Percentiles rank a stretch among this genome's conserved stretches.
Evolutionary conservation across 2,329 filamentous ascomycete species (phyloP).

Genomic region (Fonsecaea pedrosoi): DNA sequence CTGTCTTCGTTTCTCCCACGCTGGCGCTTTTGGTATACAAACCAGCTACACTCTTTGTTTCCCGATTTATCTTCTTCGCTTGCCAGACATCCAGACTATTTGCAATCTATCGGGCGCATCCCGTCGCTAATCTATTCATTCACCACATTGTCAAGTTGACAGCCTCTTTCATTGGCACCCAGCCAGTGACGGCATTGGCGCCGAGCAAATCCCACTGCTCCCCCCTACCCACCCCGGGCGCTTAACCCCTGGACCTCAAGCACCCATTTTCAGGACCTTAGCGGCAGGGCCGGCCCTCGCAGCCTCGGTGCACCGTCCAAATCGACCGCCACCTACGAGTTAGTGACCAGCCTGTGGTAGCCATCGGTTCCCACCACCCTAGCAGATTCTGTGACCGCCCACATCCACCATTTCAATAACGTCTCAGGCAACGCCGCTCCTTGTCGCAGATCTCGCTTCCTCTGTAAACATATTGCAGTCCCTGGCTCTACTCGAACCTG

Average conservation of each 20-base stretch:
- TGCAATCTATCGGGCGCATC: constrained; percentile 25
- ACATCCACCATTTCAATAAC: constrained; percentile 31
- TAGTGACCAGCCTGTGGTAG: constrained; percentile 1
- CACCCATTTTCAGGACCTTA: constrained; percentile 17
- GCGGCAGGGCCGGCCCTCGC: constrained; percentile 37
- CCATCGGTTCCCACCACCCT: constrained; percentile 14
- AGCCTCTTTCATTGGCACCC: constrained; percentile 29
- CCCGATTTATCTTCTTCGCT: constrained; percentile 14
- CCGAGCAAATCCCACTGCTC: constrained; percentile 27
- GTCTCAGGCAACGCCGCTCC: constrained; percentile 31
- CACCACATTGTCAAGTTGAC: constrained; percentile 28
- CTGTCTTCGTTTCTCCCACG: constrained; percentile 16
- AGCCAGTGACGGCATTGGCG: constrained; percentile 34
- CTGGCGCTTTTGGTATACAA: not conserved
- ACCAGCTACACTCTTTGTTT: constrained; percentile 22
- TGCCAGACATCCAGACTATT: constrained; percentile 9
- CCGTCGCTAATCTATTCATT: constrained; percentile 31
- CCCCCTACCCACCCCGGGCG: constrained; percentile 29
- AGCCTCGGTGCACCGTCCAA: constrained; percentile 14
- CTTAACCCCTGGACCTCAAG: constrained; percentile 39
- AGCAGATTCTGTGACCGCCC: constrained; percentile 26
- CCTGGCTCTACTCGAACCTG: constrained; percentile 12
- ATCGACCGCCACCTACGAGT: not conserved
- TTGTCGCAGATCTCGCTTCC: constrained; percentile 25
- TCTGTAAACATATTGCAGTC: constrained; percentile 20